A percentile compares a stretch with the other conserved stretches of the same genome.
Evolutionary conservation across 73 alveolate genomes (phyloP).

Genomic region (Paramecium sonneborni): DNA sequence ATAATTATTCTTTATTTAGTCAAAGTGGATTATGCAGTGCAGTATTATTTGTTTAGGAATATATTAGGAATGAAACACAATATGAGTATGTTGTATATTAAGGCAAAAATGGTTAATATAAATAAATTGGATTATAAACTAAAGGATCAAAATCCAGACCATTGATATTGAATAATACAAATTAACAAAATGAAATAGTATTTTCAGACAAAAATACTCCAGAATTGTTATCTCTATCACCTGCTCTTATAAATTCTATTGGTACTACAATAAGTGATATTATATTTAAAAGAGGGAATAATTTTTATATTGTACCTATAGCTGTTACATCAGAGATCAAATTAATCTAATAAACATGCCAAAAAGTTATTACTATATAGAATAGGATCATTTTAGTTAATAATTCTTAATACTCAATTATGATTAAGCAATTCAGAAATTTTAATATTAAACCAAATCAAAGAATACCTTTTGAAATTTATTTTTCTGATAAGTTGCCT

Average conservation of each 20-base stretch:
- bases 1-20: neutral
- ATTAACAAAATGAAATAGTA: neutral
- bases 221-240: neutral
- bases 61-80: neutral
- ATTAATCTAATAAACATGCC: neutral
- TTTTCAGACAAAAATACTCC: neutral
- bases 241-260: neutral
- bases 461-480: neutral
- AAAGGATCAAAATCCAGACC: neutral
- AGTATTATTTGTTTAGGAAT: neutral
- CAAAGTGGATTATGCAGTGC: constrained; percentile 31
- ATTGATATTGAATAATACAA: neutral
- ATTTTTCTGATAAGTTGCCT: neutral
- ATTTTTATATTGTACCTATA: neutral
- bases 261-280: constrained; percentile 8
- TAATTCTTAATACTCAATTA: neutral
- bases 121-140: neutral
- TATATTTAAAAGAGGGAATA: neutral
- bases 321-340: neutral
- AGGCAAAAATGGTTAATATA: neutral
- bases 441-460: neutral
- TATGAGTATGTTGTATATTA: neutral
- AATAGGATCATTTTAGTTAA: constrained; percentile 12
- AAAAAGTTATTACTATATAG: neutral
- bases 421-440: neutral